These are phyloP conservation scores for Pyrenula aspistea DNA, from an alignment of 495 filamentous ascomycete genomes.

Conservation along the genomic window DNA sequence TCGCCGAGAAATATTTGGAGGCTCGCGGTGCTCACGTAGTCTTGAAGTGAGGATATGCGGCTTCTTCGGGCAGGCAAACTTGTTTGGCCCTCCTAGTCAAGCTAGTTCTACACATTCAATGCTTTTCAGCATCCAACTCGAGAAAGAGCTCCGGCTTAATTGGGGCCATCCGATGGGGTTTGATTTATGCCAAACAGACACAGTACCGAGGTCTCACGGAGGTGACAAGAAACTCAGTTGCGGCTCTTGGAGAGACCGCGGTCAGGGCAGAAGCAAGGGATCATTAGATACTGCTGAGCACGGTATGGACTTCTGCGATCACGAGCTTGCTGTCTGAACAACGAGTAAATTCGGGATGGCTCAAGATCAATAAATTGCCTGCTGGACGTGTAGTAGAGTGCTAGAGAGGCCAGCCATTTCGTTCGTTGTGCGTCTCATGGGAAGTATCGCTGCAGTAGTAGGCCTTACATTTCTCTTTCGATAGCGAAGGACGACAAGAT, in stretches of 20 bases:
- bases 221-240: constrained; percentile 39
- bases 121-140: constrained; percentile 64
- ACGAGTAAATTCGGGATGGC: no score
- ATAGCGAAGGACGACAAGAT: no score
- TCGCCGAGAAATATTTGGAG: constrained; percentile 77
- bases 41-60: constrained; percentile 51
- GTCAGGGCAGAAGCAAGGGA: constrained; percentile 36
- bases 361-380: no score
- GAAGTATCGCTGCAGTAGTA: no score
- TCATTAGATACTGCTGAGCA: no score
- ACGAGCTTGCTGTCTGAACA: no score
- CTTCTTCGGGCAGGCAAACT: constrained; percentile 1
- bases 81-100: constrained; percentile 80
- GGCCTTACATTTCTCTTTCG: no score
- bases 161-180: constrained; percentile 46
- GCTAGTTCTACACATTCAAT: constrained; percentile 67
- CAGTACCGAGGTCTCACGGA: constrained; percentile 39
- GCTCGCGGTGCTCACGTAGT: constrained; percentile 84
- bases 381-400: no score
- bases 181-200: constrained; percentile 43
- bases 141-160: constrained; percentile 95
- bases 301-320: no score
- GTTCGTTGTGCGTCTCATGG: no score
- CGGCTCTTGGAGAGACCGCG: constrained; percentile 39
- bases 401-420: no score